Base-by-base conservation (phyloP, 2,329 filamentous ascomycete genomes). In the Ilyonectria mors-panacis region DNA sequence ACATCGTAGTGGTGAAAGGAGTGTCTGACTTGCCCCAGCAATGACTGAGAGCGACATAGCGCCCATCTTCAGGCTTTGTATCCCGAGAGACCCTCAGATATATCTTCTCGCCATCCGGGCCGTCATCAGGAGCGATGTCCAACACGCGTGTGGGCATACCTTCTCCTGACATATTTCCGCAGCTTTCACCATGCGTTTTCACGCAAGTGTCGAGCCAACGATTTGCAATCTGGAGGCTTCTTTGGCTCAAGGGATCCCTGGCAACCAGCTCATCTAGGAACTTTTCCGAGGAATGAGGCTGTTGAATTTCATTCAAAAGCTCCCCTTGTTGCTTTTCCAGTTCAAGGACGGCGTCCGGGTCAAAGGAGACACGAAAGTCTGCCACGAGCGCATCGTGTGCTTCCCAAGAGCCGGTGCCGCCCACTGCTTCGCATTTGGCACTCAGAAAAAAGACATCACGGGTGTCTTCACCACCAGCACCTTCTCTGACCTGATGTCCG, bases 1-100 rank as follows among this genome's bases (percentile, higher is more conserved):
- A 19, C 7, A 4, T 30, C 19, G 47, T 30, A 15, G 47, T 50
- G n/a, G 12, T 30, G 26, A 50, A 30, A 30, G 26, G 47, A 4
- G 13, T 12, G 45, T 62, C 6, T 17, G 28, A 12, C 6, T 26
- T 4, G 54, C 63, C 63, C 58, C 63, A 66, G n/a, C 63, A 66
- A 53, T 66, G 63, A 7, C 63, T 66, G 9, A 59, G 35, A 5
- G 63, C 63, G 15, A 62, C 19, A 19, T 66, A 66, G 12, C 26
- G 26, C 1, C 47, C 7, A 30, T 50, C 47, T 8, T 9, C 26
- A 2, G 26, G 15, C 15, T 50, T 30, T 3, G 26, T 30, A 33
- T 50, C 15, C 15, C 26, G 23, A 30, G 10, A 50, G 26, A 33
- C 47, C 19, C 23, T 50, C 15, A 33, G 47, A 10, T 12, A 30